Base-by-base conservation (phyloP, 371 early-diverging fungal genomes). In the Mucor piriformis region DNA sequence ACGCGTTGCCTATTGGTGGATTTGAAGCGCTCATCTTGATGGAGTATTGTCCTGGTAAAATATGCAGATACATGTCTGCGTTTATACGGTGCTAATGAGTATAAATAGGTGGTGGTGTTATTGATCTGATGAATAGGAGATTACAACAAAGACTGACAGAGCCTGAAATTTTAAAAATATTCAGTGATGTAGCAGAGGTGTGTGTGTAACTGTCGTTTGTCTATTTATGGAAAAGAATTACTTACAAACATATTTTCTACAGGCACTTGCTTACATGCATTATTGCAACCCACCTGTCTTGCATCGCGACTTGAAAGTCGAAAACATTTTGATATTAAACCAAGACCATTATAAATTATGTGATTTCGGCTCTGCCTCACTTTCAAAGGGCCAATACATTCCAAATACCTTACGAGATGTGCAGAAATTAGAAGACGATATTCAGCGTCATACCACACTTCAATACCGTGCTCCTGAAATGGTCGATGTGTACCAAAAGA, bases 401-500 rank as follows among this genome's bases (percentile, higher is more conserved):
- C 82, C 83, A 37, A 70, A 65, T 21, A 70, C 81, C 6, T 66
- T 86, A 35, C 76, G 74, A 23, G 89, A 94, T 46, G 82, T 93
- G n/a, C 83, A 87, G 55, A 60, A 64, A n/a, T 50, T 94, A 25
- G 93, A 97, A 53, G 95, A 93, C 18, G 97, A 96, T 57, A 85
- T 95, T 54, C 88, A 89, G 52, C 84, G 84, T 48, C 85, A 86
- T 61, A 95, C 97, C 3, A 97, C 97, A 4, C 73, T 95, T 29
- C 95, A 95, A 72, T 97, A 97, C 67, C 85, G 97, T 18, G 89
- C 95, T 3, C 97, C 97, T 0, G 97, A 96, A 69, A 87, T 95
- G 88, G 80, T 91, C 60, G 95, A 96, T 77, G 73, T 95, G 52
- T 95, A 93, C 73, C 83, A 86, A 74, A 84, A 83, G 53, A 73